Conservation (phyloP, 2,329 filamentous ascomycete genomes). For the Botrytis porri region DNA sequence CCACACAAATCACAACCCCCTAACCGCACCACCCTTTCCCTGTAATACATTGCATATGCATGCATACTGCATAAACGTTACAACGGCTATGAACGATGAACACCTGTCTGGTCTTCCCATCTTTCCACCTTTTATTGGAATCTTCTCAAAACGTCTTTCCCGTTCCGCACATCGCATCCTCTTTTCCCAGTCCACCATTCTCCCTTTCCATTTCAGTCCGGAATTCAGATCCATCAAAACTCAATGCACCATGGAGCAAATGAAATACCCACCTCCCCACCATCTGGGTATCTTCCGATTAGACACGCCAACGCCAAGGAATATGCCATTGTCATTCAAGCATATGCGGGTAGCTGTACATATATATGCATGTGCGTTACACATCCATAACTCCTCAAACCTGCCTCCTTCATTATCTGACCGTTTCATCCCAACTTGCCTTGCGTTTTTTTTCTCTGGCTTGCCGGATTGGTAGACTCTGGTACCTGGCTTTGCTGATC, state of each 20-base stretch:
- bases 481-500: neutral
- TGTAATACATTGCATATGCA: constrained; percentile 11
- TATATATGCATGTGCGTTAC: constrained; percentile 4
- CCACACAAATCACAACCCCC: neutral
- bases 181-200: neutral
- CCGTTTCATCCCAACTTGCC: neutral
- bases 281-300: constrained; percentile 1
- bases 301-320: neutral
- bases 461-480: neutral
- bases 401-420: constrained; percentile 1
- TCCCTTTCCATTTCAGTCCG: too few species aligned
- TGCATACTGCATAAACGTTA: neutral
- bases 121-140: neutral
- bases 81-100: constrained; percentile 1
- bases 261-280: neutral
- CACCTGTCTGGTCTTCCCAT: neutral
- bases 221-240: neutral
- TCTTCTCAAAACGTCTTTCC: neutral
- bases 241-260: neutral
- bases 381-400: neutral
- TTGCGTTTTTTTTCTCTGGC: neutral
- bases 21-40: neutral
- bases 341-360: constrained; percentile 10
- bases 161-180: neutral
- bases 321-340: constrained; percentile 7